Percentiles rank a stretch among this genome's conserved stretches.
phyloP scores from a whole-genome alignment of 441 rosid genomes.

The Adansonia rubrostipa region DNA sequence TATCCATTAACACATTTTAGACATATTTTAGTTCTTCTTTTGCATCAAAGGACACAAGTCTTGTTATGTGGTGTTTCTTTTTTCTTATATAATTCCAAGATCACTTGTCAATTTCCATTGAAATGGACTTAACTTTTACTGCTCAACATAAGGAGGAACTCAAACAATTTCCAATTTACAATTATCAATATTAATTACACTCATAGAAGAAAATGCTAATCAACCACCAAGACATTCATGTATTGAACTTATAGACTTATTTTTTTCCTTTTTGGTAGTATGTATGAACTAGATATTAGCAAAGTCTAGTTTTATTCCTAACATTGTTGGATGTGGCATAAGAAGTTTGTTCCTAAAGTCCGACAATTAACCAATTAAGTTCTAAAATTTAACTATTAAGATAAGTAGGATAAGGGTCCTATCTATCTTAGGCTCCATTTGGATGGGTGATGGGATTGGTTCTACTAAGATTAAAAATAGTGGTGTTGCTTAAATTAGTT shows the following conservation, averaged over 20 bases:
- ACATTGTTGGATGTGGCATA: neutral
- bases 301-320: neutral
- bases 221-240: conserved; percentile 1
- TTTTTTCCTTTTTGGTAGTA: neutral
- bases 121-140: neutral
- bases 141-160: neutral
- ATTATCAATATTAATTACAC: neutral
- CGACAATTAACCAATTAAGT: too few relatives aligned
- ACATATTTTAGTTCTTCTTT: neutral
- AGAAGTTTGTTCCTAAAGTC: too few relatives aligned
- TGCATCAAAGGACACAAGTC: neutral
- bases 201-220: neutral
- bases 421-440: neutral
- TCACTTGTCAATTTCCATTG: neutral
- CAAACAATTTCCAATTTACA: neutral
- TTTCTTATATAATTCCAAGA: neutral
- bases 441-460: too few relatives aligned
- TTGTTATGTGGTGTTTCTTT: neutral
- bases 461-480: too few relatives aligned
- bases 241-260: neutral
- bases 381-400: neutral
- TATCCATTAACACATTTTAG: neutral
- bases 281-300: neutral
- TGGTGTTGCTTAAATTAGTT: too few relatives aligned
- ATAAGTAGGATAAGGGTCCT: neutral